A percentile compares a stretch with the other conserved stretches of the same genome.
Evolutionary conservation across 768 basidiomycete genomes (phyloP).

Genomic region (Lepiota venenata): DNA sequence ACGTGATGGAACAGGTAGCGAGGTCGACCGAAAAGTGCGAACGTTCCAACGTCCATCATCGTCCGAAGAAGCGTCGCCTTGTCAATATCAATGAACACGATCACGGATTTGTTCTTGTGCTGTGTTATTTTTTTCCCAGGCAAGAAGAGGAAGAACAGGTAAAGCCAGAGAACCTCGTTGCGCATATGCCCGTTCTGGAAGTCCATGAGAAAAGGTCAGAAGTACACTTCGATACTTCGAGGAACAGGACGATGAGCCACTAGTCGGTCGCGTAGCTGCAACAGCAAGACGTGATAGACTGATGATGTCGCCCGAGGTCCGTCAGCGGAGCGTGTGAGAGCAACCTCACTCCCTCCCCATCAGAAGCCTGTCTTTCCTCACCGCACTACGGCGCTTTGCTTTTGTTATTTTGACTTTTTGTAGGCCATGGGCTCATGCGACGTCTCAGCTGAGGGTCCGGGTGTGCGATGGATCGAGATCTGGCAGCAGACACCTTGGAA

Average conservation of each 20-base stretch:
- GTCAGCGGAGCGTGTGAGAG: not conserved
- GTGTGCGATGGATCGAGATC: too few relatives aligned
- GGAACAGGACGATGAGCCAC: not conserved
- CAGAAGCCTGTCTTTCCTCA: not conserved
- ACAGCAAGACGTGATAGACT: slow-evolving; percentile 1
- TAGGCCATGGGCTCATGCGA: too few relatives aligned
- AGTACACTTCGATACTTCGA: not conserved
- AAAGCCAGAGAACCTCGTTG: not conserved
- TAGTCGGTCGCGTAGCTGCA: not conserved
- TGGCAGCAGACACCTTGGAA: too few relatives aligned
- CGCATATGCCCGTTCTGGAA: not conserved
- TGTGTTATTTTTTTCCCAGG: slow-evolving; percentile 1
- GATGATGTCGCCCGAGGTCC: not conserved
- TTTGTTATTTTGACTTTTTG: too few relatives aligned
- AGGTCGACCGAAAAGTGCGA: not conserved
- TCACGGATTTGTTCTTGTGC: not conserved
- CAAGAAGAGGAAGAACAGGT: not conserved
- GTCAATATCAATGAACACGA: slow-evolving; percentile 3
- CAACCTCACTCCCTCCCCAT: not conserved
- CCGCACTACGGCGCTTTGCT: too few relatives aligned
- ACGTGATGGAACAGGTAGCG: not conserved
- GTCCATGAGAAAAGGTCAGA: slow-evolving; percentile 1
- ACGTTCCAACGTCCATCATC: not conserved
- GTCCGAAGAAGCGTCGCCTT: not conserved
- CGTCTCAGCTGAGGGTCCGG: too few relatives aligned